Base-by-base conservation (phyloP, 1,284 basidiomycete genomes). In the Acaromyces ingoldii region DNA sequence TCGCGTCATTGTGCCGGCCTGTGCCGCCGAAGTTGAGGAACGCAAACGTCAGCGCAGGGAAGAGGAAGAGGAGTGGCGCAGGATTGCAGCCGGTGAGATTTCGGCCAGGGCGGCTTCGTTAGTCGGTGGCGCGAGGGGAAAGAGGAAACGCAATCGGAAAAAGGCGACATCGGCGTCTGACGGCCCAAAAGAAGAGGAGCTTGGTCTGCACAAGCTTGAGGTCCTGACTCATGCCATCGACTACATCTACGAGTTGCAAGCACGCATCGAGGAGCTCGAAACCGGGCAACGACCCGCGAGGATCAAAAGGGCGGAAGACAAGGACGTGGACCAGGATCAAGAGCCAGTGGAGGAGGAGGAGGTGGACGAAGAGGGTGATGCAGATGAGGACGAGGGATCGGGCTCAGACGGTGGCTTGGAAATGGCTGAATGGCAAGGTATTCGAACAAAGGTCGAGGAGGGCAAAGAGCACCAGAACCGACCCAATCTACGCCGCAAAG, bases 151-250 rank as follows among this genome's bases (percentile, higher is more conserved):
- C 11, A 68, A 62, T 26, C 51, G 65, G 22, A 65, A 62, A 46
- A 63, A 57, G 33, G 58, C 58, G 2, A 58, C 45, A 17, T 29
- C 37, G 22, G 48, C 43, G 13, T 28, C 45, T 2, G 58, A 53
- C 25, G 56, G 37, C 2, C 63, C 60, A 31, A 63, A 60, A 45
- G 67, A 68, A 36, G 65, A 67, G 13, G 68, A 70, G 38, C 42
- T 68, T 10, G 68, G 65, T 0, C 39, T 70, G 51, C 68, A 70
- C 50, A 70, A 70, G 47, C 46, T 70, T 25, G 66, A 70, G 24
- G 66, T 70, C 11, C 47, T 70, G 11, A 70, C 68, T 1, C 65
- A 68, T 53, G 62, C 68, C 4, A 68, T 70, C 54, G 65, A 70
- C 39, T 67, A 69, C 50, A 70, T 70, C 46, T 69, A 68, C 45